Evolutionary conservation across 2,329 filamentous ascomycete species (phyloP), one percentile per base, ranked within the genome.

Genomic region (Ascosphaera pollenicola): DNA sequence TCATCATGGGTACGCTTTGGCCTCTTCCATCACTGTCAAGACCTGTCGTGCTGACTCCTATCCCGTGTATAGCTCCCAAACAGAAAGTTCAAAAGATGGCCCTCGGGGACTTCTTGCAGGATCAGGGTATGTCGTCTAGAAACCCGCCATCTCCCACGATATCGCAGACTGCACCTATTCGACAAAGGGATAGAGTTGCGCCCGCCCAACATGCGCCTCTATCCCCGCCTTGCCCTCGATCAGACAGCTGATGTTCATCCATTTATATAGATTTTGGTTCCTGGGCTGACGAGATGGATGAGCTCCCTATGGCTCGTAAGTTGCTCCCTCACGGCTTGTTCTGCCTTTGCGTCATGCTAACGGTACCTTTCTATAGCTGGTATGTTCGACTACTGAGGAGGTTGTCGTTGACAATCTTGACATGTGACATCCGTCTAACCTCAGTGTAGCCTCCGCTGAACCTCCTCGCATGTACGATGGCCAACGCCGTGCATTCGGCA

Each of bases 281-380:
- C 50, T 98, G 89, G 89, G 89, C 89, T 53, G 91, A 98, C 64
- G 89, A 98, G 59, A 93, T 98, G 65, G 89, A 98, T 62, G 84
- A 93, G 54, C 66, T 69, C 61, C 70, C 70, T 45, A 70, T 80
- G 48, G 72, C 75, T 59, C 66, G 80, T 87, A 69, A 66, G 75
- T 65, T 32, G 3, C 4, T n/a, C 5, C 11, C 30, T 32, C 5
- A 32, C 5, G n/a, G n/a, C 35, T 40, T 37, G 31, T 37, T 38
- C 41, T 18, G 37, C 17, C 35, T 31, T 36, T 45, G 36, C 21
- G 10, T 10, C 30, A 15, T 32, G 11, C 30, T 32, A 32, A 34
- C 17, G 19, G 24, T 24, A 6, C 4, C 38, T 24, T 26, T 37
- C 8, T 38, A 1, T 36, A 44, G 44, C 43, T 38, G 30, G 32